Evolutionary conservation across 345 rosid species (phyloP).

Genomic region (Jatropha curcas): DNA sequence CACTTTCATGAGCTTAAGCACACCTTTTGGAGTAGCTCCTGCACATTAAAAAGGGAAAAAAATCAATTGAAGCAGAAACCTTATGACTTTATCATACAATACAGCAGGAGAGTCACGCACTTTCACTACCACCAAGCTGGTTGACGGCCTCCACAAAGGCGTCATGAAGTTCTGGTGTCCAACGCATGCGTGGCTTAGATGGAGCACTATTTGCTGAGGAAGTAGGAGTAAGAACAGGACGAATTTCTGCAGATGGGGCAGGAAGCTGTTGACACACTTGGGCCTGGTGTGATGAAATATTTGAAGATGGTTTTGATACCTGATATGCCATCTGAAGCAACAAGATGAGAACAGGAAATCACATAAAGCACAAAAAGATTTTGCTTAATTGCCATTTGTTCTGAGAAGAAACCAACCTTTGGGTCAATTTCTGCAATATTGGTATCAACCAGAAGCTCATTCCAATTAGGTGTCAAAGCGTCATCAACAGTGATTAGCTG

Average conservation of each 20-base stretch:
- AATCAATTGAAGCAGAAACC: slow-evolving; percentile 30
- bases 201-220: slow-evolving; percentile 60
- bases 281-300: slow-evolving; percentile 39
- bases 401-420: slow-evolving; percentile 46
- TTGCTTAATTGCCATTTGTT: slow-evolving; percentile 10
- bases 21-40: slow-evolving; percentile 97
- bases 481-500: slow-evolving; percentile 73
- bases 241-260: slow-evolving; percentile 55
- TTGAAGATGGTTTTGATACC: slow-evolving; percentile 43
- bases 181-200: slow-evolving; percentile 85
- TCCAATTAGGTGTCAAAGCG: slow-evolving; percentile 53
- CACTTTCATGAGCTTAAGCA: slow-evolving; percentile 84
- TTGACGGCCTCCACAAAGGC: slow-evolving; percentile 88
- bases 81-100: background rate
- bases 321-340: slow-evolving; percentile 56
- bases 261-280: slow-evolving; percentile 49
- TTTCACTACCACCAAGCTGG: slow-evolving; percentile 81
- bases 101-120: slow-evolving; percentile 37
- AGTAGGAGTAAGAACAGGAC: slow-evolving; percentile 41
- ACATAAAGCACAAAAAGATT: slow-evolving; percentile 15
- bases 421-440: slow-evolving; percentile 48
- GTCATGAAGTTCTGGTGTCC: slow-evolving; percentile 94
- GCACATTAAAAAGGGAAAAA: slow-evolving; percentile 18
- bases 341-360: slow-evolving; percentile 28
- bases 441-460: slow-evolving; percentile 59